Conservation (phyloP, 2,329 filamentous ascomycete species). For the Aspergillus amoenus region DNA sequence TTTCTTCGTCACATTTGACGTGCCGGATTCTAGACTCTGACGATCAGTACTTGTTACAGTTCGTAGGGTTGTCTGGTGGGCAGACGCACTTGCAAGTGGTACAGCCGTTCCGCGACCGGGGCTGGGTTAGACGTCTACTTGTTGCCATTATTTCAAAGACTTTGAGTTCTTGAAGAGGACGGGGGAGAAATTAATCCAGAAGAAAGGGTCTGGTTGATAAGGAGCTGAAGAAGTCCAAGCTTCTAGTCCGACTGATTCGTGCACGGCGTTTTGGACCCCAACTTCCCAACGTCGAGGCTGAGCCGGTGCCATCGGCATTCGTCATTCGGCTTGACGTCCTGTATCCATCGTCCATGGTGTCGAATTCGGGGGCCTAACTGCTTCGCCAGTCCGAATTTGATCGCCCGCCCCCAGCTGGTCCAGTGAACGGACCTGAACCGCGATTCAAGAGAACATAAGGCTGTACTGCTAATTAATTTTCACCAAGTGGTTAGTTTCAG, state of each 20-base stretch:
- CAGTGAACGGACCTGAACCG: too few species aligned
- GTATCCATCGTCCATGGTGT: background rate
- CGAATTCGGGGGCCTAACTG: background rate
- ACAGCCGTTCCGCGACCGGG: conserved; percentile 41
- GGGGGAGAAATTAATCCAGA: background rate
- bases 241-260: background rate
- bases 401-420: too few species aligned
- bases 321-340: background rate
- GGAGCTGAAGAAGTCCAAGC: background rate
- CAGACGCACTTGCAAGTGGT: conserved; percentile 55
- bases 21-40: conserved; percentile 49
- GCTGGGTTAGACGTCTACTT: background rate
- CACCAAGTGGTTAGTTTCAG: too few species aligned
- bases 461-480: too few species aligned
- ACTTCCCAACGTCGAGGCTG: background rate
- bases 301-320: background rate
- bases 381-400: too few species aligned
- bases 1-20: conserved; percentile 59
- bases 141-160: background rate
- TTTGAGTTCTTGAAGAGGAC: background rate
- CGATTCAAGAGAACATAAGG: too few species aligned
- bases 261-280: background rate
- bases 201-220: background rate
- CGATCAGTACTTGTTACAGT: background rate
- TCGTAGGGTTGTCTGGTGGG: too few species aligned